Evolutionary conservation across 208 protist species (phyloP), one percentile per base, ranked within the genome.

Genomic region (Leishmania martiniquensis): DNA sequence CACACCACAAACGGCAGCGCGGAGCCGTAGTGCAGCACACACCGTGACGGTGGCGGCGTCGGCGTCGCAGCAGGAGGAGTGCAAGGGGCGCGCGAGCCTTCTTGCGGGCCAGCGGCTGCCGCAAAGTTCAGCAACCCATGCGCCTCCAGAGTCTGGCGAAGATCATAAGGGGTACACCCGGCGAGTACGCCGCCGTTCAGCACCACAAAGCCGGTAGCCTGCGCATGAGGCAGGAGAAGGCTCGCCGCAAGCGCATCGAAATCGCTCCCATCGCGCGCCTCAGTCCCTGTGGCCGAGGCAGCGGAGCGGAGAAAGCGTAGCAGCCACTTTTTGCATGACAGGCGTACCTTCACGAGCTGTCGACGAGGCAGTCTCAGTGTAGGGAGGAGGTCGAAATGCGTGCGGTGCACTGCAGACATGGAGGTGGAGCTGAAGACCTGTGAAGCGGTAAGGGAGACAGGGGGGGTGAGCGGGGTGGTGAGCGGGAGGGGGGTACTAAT

Each of bases 151-250:
- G 45, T 54, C 34, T 83, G 66, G 0, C 87, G 83, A 32, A 95
- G 54, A 29, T 81, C 72, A 73, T 84, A 85, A 1, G 91, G 89
- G 4, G 66, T 85, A 52, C 84, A 85, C 17, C 91, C 87, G 4
- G 89, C 80, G 3, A 91, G 79, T 29, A 88, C 73, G 52, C 91
- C 91, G 5, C 83, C 85, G 66, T 95, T 95, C n/a, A 95, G 65
- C 2, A 82, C 91, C 37, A 95, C 71, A 69, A 90, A 91, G 1
- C 85, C 91, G 29, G 74, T 82, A 0, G 70, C 62, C 25, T 59
- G 55, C 62, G n/a, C 69, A 17, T 49, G 75, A 29, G 52, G 49
- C 6, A 47, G 29, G 29, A 57, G 44, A 9, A 78, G 13, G 37
- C 55, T 15, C 45, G 25, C 45, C 47, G 20, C 57, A 10, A 77